Evolutionary conservation across 257 asterid genomes (phyloP), one percentile per base, ranked within the genome.

Genomic region (Petunia secreta): DNA sequence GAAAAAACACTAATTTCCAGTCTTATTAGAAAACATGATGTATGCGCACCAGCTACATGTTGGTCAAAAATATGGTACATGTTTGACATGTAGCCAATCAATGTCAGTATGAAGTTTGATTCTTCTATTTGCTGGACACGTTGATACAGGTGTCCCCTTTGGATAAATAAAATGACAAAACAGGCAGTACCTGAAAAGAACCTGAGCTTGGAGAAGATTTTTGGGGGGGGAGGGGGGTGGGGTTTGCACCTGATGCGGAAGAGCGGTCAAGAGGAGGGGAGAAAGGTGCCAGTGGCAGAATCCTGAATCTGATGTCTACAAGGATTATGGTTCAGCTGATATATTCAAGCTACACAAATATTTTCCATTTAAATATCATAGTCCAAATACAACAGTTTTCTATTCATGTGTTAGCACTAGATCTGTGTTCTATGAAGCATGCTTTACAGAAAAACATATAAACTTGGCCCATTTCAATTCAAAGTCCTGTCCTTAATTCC

Each of bases 61-160:
- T 1, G 50, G 40, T 13, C 40, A 5, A 39, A 39, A 37, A 64
- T 64, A 13, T 14, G 43, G 36, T 9, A 50, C 77, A 34, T 71
- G 48, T 37, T 64, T 64, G 44, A 34, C 62, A 48, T 71, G 60
- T 60, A 71, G 62, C 46, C 77, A 71, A 71, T n/a, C 62, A 71
- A 25, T 71, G 57, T 34, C 15, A 14, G 57, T 52, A 50, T 4
- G 46, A 7, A 41, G 8, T 67, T 43, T 39, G 2, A 69, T 69
- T n/a, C 74, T 43, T 16, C 62, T 57, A 52, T 63, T 48, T 52
- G 54, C 2, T 73, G 3, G 60, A 73, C 34, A 11, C 62, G 34
- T 34, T 50, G 16, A 73, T 43, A 48, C 46, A 25, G 36, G 62
- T 50, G 62, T 34, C 34, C 11, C 78, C 14, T 73, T 36, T 50